These are phyloP conservation scores for Pisolithus marmoratus DNA, from an alignment of 768 basidiomycete species.

Conservation along the genomic window DNA sequence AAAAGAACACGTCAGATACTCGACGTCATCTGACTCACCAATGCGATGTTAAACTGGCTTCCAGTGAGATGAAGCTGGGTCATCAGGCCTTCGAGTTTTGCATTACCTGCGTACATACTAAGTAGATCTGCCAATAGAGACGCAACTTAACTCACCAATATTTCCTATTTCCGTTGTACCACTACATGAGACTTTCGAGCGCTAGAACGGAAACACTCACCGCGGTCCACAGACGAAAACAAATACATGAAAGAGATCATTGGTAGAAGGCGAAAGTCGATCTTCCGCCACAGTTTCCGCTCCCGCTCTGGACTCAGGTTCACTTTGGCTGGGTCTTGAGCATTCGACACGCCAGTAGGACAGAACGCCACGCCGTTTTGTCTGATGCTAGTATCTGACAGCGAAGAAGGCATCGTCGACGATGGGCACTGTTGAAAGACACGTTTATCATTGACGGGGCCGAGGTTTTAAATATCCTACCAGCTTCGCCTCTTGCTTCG, in stretches of 20 bases:
- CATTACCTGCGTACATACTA: conserved; percentile 43
- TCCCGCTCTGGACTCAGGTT: conserved; percentile 35
- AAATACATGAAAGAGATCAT: conserved; percentile 58
- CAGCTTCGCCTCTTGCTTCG: no score
- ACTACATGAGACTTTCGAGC: neutral
- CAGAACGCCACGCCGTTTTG: neutral
- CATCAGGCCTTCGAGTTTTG: conserved; percentile 56
- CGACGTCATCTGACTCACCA: conserved; percentile 35
- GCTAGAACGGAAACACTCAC: conserved; percentile 21
- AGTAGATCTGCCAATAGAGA: neutral
- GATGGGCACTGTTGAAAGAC: no score
- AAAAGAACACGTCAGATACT: neutral
- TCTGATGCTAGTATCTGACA: neutral
- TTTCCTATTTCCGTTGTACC: conserved; percentile 35
- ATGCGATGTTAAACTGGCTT: conserved; percentile 59
- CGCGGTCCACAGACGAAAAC: conserved; percentile 60
- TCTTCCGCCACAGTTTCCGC: conserved; percentile 49
- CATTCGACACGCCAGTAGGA: neutral
- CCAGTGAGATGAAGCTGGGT: conserved; percentile 52
- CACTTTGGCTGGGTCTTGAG: neutral
- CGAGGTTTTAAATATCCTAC: no score
- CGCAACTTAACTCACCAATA: conserved; percentile 36
- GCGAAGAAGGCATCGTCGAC: neutral
- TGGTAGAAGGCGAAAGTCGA: conserved; percentile 53
- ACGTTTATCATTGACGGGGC: no score